These are phyloP conservation scores for Verticillium klebahnii DNA, from an alignment of 2,329 filamentous ascomycete species.

Conservation along the genomic window DNA sequence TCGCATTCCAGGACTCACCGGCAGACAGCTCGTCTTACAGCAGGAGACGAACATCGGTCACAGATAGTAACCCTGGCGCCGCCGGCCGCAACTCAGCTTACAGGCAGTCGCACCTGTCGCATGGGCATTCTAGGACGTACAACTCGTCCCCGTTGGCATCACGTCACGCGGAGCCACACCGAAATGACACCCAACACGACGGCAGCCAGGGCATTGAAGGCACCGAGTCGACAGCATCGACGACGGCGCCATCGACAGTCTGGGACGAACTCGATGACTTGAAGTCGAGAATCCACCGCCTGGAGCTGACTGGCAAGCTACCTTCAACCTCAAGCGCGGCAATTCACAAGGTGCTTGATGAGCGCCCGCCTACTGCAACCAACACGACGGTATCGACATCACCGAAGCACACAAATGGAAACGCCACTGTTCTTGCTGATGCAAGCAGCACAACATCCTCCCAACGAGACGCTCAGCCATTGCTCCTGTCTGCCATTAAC, in stretches of 20 bases:
- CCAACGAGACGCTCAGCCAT: constrained; percentile 54
- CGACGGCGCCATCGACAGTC: constrained; percentile 83
- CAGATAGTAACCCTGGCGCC: constrained; percentile 36
- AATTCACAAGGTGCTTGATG: constrained; percentile 67
- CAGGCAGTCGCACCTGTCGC: constrained; percentile 32
- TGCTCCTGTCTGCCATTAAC: constrained; percentile 73
- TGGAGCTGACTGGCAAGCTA: constrained; percentile 85
- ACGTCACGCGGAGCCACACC: constrained; percentile 32
- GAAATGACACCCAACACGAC: constrained; percentile 26
- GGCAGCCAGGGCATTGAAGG: constrained; percentile 51
- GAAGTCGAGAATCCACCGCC: constrained; percentile 84
- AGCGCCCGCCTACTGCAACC: constrained; percentile 84
- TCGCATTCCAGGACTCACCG: constrained; percentile 39
- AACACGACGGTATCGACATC: constrained; percentile 89
- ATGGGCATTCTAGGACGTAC: constrained; percentile 40
- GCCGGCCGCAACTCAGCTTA: constrained; percentile 39
- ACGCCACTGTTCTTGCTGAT: constrained; percentile 30
- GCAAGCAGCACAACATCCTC: constrained; percentile 34
- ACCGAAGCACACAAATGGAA: constrained; percentile 65
- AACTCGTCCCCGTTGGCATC: constrained; percentile 58
- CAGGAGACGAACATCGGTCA: constrained; percentile 40
- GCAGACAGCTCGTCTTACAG: constrained; percentile 16
- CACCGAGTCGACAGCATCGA: constrained; percentile 84
- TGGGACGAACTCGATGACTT: constrained; percentile 98
- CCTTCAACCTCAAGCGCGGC: constrained; percentile 78